phyloP scores from a whole-genome alignment of 192 early-diverging fungal species.

The Mortierella hygrophila region DNA sequence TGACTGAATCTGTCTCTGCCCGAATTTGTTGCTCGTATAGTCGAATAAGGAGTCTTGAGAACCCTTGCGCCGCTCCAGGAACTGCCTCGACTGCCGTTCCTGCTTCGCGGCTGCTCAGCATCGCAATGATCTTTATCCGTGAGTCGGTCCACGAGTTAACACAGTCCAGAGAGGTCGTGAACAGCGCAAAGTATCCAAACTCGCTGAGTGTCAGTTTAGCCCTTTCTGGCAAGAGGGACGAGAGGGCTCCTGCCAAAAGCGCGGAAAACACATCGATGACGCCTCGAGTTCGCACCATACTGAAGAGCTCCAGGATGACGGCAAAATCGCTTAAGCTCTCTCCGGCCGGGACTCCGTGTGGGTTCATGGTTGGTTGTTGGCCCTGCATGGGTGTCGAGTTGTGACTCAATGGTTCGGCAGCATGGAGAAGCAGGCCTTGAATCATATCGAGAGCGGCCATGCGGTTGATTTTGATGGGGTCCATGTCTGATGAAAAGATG shows the following conservation, averaged over 20 bases:
- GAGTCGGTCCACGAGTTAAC: conserved; percentile 37
- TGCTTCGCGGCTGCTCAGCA: conserved; percentile 39
- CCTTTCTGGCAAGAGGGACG: conserved; percentile 33
- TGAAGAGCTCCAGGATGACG: conserved; percentile 34
- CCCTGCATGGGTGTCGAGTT: background rate
- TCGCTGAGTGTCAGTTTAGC: conserved; percentile 45
- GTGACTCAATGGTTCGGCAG: background rate
- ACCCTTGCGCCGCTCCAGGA: conserved; percentile 22
- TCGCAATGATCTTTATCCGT: conserved; percentile 42
- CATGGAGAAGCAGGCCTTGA: conserved; percentile 32
- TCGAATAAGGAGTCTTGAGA: conserved; percentile 28
- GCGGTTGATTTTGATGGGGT: conserved; percentile 25
- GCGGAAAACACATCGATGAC: conserved; percentile 50
- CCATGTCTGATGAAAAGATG: conserved; percentile 32
- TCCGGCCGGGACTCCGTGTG: background rate
- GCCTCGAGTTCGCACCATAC: conserved; percentile 29
- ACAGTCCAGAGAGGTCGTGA: conserved; percentile 51
- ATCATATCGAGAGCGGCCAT: conserved; percentile 49
- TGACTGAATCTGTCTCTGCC: conserved; percentile 32
- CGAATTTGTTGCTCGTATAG: conserved; percentile 34
- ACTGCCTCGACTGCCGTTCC: conserved; percentile 26
- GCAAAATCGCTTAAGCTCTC: conserved; percentile 16
- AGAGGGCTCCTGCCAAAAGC: conserved; percentile 34
- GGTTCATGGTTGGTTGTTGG: conserved; percentile 4
- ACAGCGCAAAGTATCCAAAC: conserved; percentile 52